Evolutionary conservation across 1,284 basidiomycete genomes (phyloP).

Genomic region (Malassezia restricta): DNA sequence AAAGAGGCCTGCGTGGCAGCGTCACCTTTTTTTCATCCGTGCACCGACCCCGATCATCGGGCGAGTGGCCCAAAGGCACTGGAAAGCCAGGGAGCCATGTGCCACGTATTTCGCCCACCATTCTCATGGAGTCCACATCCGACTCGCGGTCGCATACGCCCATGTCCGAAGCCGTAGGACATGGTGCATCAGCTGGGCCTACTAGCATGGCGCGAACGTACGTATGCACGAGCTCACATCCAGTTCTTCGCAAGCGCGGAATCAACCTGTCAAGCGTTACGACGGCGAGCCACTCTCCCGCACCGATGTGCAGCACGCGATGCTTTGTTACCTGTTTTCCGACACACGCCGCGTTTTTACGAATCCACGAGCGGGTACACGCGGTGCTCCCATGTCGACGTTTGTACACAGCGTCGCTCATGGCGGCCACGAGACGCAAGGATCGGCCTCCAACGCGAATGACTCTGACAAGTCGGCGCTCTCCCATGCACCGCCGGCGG

Average conservation of each 20-base stretch:
- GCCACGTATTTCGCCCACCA: too few species aligned
- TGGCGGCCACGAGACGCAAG: not conserved
- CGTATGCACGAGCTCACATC: not conserved
- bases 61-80: not conserved
- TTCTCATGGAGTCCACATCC: not conserved
- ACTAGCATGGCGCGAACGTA: not conserved
- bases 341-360: constrained; percentile 63
- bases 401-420: constrained; percentile 1
- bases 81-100: too few species aligned
- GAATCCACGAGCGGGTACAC: constrained; percentile 47
- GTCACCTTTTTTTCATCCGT: too few species aligned
- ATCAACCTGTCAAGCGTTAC: constrained; percentile 41
- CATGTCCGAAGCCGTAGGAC: not conserved
- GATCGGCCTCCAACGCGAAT: not conserved
- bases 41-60: not conserved
- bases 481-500: constrained; percentile 7
- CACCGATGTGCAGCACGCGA: constrained; percentile 67
- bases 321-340: constrained; percentile 64
- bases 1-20: not conserved
- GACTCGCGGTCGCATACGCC: not conserved
- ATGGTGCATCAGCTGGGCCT: not conserved
- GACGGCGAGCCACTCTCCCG: constrained; percentile 39
- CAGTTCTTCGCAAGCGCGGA: constrained; percentile 24
- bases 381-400: constrained; percentile 16
- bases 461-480: constrained; percentile 2